Percentiles rank a stretch among this genome's conserved stretches.
phyloP scores from a whole-genome alignment of 805 yeast species.

The Wickerhamomyces bovis region DNA sequence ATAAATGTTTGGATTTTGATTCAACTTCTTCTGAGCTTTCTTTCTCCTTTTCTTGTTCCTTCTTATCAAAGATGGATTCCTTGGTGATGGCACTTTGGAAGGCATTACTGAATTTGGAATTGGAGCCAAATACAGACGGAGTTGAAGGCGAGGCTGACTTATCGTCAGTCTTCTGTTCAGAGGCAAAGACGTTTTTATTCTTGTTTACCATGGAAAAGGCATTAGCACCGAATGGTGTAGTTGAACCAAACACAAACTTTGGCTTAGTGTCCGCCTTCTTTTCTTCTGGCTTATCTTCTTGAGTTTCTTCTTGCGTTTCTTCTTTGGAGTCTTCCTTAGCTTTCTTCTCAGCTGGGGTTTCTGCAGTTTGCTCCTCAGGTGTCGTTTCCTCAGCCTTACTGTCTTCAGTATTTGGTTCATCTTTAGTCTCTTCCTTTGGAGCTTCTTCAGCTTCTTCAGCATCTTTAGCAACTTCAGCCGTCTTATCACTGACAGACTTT shows the following conservation, averaged over 20 bases:
- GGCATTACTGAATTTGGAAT: slow-evolving; percentile 45
- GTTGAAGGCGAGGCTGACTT: slow-evolving; percentile 3
- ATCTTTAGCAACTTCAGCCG: too few relatives aligned
- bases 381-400: not conserved
- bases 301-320: not conserved
- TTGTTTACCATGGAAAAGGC: slow-evolving; percentile 31
- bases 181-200: slow-evolving; percentile 30
- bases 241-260: slow-evolving; percentile 51
- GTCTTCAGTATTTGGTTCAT: not conserved
- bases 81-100: slow-evolving; percentile 45
- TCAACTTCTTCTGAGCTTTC: slow-evolving; percentile 8
- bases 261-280: slow-evolving; percentile 23
- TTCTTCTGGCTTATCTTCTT: not conserved
- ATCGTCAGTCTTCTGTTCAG: not conserved
- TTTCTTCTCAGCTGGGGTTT: not conserved
- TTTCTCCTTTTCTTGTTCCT: slow-evolving; percentile 12
- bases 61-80: slow-evolving; percentile 52
- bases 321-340: slow-evolving; percentile 7
- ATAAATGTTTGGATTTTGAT: slow-evolving; percentile 30
- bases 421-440: not conserved
- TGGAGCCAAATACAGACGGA: slow-evolving; percentile 37
- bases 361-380: too few relatives aligned
- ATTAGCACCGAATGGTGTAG: slow-evolving; percentile 41
- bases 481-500: slow-evolving; percentile 3
- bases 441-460: slow-evolving; percentile 1